Conservation (phyloP, 805 yeast genomes). For the Hanseniaspora opuntiae region DNA sequence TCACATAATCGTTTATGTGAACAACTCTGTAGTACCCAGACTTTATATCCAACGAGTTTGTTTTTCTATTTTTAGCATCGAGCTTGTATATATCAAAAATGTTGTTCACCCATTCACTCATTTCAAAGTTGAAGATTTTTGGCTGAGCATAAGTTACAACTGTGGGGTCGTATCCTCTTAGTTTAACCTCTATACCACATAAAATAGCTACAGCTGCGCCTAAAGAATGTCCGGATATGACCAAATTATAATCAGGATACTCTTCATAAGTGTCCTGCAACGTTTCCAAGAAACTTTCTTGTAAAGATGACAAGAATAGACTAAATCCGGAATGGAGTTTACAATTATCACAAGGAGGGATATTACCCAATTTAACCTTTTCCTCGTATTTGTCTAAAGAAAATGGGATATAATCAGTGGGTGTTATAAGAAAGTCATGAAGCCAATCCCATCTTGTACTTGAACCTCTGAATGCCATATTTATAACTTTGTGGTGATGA, state of each 20-base stretch:
- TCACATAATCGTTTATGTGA: slow-evolving; percentile 47
- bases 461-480: slow-evolving; percentile 52
- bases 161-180: slow-evolving; percentile 40
- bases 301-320: slow-evolving; percentile 32
- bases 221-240: slow-evolving; percentile 59
- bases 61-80: slow-evolving; percentile 17
- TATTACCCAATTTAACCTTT: slow-evolving; percentile 18
- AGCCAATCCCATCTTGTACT: slow-evolving; percentile 48
- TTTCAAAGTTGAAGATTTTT: slow-evolving; percentile 41
- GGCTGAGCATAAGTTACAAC: slow-evolving; percentile 55
- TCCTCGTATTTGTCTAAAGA: slow-evolving; percentile 20
- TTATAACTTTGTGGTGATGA: slow-evolving; percentile 30
- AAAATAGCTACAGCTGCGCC: slow-evolving; percentile 61
- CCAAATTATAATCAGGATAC: slow-evolving; percentile 37
- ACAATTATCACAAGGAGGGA: slow-evolving; percentile 36
- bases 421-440: slow-evolving; percentile 40
- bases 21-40: slow-evolving; percentile 41
- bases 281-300: slow-evolving; percentile 27
- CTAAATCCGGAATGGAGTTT: slow-evolving; percentile 54
- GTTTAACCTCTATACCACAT: slow-evolving; percentile 46
- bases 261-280: slow-evolving; percentile 26
- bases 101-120: slow-evolving; percentile 40
- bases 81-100: slow-evolving; percentile 31
- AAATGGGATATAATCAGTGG: slow-evolving; percentile 36
- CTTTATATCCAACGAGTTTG: slow-evolving; percentile 20